Percentiles rank a stretch among this genome's conserved stretches.
These are phyloP conservation scores for Nicotiana tabacum DNA, from an alignment of 257 asterid species.

Conservation along the genomic window DNA sequence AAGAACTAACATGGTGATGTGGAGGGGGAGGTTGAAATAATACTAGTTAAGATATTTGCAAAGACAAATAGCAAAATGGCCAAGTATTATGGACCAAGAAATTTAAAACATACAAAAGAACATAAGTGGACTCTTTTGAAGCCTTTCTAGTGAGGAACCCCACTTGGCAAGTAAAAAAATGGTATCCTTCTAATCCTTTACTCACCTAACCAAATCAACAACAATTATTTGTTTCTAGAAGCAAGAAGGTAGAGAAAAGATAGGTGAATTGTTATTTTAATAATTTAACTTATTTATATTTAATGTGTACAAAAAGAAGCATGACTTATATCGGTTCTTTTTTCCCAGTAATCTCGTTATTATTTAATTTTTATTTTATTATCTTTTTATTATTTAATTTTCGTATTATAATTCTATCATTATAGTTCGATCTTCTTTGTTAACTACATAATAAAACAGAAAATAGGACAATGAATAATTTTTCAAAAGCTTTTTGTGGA, in stretches of 20 bases:
- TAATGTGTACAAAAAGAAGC: too few species aligned
- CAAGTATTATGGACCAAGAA: background rate
- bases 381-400: too few species aligned
- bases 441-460: background rate
- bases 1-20: background rate
- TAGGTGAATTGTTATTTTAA: background rate
- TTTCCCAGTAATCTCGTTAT: too few species aligned
- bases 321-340: too few species aligned
- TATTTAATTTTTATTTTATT: too few species aligned
- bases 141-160: background rate
- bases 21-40: background rate
- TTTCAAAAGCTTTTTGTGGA: background rate
- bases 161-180: background rate
- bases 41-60: background rate
- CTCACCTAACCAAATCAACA: conserved; percentile 15
- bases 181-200: background rate
- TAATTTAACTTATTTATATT: background rate
- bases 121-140: background rate
- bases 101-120: background rate
- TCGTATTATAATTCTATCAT: too few species aligned
- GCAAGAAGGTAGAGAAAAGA: conserved; percentile 24
- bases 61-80: background rate
- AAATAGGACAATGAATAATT: background rate
- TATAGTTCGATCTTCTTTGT: too few species aligned
- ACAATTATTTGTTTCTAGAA: conserved; percentile 23